phyloP scores from a whole-genome alignment of 2,329 filamentous ascomycete genomes.

The Fusarium armeniacum region DNA sequence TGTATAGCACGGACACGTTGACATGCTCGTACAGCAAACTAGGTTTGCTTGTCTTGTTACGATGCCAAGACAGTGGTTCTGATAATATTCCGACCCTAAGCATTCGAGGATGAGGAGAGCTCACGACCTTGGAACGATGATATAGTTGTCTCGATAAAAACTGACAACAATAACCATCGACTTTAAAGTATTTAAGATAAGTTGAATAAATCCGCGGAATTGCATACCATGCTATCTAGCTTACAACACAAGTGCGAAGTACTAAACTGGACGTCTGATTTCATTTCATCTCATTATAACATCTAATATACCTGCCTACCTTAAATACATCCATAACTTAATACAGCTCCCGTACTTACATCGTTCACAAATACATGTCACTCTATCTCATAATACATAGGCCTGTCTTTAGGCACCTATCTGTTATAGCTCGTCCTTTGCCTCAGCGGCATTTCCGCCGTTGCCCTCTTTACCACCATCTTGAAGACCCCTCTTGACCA shows the following conservation, averaged over 20 bases:
- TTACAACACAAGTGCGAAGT: neutral
- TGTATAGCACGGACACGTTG: slow-evolving; percentile 14
- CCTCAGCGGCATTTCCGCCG: slow-evolving; percentile 36
- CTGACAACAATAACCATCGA: neutral
- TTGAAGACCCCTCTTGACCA: slow-evolving; percentile 69
- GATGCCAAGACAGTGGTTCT: neutral
- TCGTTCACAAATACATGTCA: slow-evolving; percentile 25
- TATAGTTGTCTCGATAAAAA: neutral
- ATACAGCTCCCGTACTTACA: neutral
- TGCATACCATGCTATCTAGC: neutral
- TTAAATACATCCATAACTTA: neutral
- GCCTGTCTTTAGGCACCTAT: neutral
- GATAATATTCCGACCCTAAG: neutral
- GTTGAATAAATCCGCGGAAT: neutral
- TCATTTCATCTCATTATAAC: neutral
- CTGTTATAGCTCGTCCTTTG: slow-evolving; percentile 56
- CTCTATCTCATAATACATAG: neutral
- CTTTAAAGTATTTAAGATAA: neutral
- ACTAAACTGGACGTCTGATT: neutral
- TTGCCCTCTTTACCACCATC: slow-evolving; percentile 56
- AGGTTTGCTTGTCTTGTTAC: neutral
- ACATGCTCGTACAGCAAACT: neutral
- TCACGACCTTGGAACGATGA: neutral
- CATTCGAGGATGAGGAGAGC: neutral
- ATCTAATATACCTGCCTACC: neutral